Evolutionary conservation across 2,329 filamentous ascomycete genomes (phyloP).

Genomic region (Rosellinia necatrix): DNA sequence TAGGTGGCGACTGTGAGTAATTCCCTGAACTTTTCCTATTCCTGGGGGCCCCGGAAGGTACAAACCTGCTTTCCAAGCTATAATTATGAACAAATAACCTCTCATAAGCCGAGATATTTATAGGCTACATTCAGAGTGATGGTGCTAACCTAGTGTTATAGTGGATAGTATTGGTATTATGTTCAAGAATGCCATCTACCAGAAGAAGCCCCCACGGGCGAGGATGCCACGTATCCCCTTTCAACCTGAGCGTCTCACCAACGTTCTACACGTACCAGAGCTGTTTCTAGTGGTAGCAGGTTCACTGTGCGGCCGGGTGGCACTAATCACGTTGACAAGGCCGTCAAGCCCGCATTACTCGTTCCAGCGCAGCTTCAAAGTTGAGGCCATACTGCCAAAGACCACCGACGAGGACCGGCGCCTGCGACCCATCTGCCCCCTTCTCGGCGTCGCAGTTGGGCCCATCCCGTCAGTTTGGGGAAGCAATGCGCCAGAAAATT

Average conservation of each 20-base stretch:
- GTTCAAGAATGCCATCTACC: constrained; percentile 38
- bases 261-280: constrained; percentile 68
- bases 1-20: constrained; percentile 39
- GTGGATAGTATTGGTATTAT: constrained; percentile 40
- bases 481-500: constrained; percentile 13
- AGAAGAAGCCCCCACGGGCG: constrained; percentile 31
- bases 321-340: constrained; percentile 65
- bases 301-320: constrained; percentile 68
- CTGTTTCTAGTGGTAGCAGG: constrained; percentile 71
- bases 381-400: constrained; percentile 59
- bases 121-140: no score
- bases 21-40: no score
- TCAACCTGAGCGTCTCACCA: constrained; percentile 58
- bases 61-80: no score
- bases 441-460: constrained; percentile 71
- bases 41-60: no score
- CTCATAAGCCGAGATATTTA: no score
- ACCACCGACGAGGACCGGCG: constrained; percentile 49
- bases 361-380: constrained; percentile 53
- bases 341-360: constrained; percentile 33
- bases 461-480: constrained; percentile 57
- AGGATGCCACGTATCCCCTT: constrained; percentile 31
- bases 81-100: no score
- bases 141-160: no score
- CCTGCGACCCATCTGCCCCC: constrained; percentile 52